A percentile compares a stretch with the other conserved stretches of the same genome.
Conservation (phyloP, 352 stramenopile genomes). For the Phytophthora macrochlamydospora region DNA sequence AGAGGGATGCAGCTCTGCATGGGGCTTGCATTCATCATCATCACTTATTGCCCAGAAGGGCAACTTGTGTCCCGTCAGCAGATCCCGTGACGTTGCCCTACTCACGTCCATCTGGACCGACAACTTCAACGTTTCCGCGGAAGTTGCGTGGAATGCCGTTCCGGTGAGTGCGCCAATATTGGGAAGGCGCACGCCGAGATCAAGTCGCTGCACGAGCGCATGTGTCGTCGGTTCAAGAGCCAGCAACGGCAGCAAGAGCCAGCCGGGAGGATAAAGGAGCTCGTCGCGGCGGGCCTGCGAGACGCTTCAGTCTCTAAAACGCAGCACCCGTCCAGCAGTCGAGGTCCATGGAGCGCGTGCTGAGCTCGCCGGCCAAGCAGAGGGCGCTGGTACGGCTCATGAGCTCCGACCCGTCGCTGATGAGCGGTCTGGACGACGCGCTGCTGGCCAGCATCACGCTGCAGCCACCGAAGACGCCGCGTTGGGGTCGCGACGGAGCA, state of each 20-base stretch:
- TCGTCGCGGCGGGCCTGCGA: background rate
- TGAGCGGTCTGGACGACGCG: conserved; percentile 43
- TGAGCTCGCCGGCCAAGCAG: conserved; percentile 46
- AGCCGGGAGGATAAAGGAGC: background rate
- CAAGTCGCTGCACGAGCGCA: conserved; percentile 16
- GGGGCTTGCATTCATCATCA: too few relatives aligned
- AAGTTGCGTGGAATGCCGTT: conserved; percentile 30
- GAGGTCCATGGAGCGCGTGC: conserved; percentile 29
- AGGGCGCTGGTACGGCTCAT: conserved; percentile 53
- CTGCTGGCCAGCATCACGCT: conserved; percentile 47
- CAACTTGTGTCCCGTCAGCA: background rate
- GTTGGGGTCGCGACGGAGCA: conserved; percentile 12
- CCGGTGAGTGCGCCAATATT: conserved; percentile 1
- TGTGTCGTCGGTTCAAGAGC: conserved; percentile 12
- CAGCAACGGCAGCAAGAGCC: background rate
- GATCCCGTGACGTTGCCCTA: too few relatives aligned
- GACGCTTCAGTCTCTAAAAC: conserved; percentile 1
- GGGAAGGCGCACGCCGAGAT: conserved; percentile 6
- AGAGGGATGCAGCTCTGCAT: too few relatives aligned
- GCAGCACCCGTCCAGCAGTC: background rate
- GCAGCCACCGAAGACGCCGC: conserved; percentile 1
- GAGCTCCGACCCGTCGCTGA: conserved; percentile 45
- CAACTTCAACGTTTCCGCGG: conserved; percentile 19
- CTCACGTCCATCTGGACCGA: background rate
- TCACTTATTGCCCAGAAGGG: background rate